Base-by-base conservation (phyloP, 352 stramenopile species). In the Globisporangium paroecandrum region DNA sequence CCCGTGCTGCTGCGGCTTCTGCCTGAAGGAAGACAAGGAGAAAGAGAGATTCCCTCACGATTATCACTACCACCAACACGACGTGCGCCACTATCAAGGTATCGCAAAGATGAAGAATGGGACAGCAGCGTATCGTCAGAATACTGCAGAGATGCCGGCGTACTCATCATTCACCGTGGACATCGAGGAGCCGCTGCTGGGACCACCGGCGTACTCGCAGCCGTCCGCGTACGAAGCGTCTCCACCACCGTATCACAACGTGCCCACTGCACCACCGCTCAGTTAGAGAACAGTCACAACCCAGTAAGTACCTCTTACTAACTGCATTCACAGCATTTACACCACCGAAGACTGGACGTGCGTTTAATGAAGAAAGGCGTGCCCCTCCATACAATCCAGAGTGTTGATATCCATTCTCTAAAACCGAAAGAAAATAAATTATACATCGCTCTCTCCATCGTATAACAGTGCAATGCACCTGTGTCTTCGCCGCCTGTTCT, bases 111-210 rank as follows among this genome's bases (percentile, higher is more conserved):
- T 9, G 36, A 9, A 32, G 36, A 41, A 5, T 13, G 25, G 13
- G 5, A 47, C 56, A 46, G 18, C 54, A 60, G 18, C 29, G 3
- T 34, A 27, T 27, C 55, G 15, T 7, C 38, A 20, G 38, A 18
- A 20, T 46, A 4, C 13, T 8, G 20, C 29, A 20, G 59, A 69
- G 7, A 62, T 60, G 0, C 64, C 83, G 53, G 69, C 74, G 20
- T 76, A 43, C 25, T 64, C 74, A 29, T 53, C 67, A 4, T 38
- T 87, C 32, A 69, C 80, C 24, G 72, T 86, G 13, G 80, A 93
- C 66, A 86, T 91, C 78, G 76, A 90, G 58, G 71, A 91, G 69
- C 83, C 85, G 22, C 79, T 93, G 49, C 73, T 93, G 7, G 70
- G 77, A 0, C 72, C 66, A 4, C 69, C 69, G 4, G 69, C 74